phyloP scores from a whole-genome alignment of 2,329 filamentous ascomycete genomes.

The Trichoderma hamatum region DNA sequence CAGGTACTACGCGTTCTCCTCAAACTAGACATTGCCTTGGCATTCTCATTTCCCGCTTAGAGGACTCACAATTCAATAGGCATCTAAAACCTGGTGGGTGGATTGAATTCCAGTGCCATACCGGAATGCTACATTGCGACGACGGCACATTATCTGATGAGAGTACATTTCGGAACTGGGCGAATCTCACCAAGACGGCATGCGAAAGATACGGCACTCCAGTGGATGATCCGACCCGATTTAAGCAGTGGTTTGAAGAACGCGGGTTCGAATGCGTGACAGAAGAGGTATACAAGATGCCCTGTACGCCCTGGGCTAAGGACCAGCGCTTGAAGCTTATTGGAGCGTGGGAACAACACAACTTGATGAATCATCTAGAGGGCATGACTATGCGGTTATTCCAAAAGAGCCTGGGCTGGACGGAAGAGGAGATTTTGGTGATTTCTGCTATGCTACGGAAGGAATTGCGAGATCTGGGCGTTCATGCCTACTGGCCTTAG shows the following conservation, averaged over 20 bases:
- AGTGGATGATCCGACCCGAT: conserved; percentile 34
- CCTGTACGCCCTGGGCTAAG: conserved; percentile 52
- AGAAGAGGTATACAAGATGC: conserved; percentile 51
- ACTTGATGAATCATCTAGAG: conserved; percentile 34
- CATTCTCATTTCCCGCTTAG: background rate
- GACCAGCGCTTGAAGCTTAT: conserved; percentile 53
- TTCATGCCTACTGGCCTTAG: conserved; percentile 41
- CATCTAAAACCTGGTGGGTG: conserved; percentile 42
- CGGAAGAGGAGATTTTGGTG: conserved; percentile 34
- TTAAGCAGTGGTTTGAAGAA: conserved; percentile 45
- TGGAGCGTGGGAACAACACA: conserved; percentile 39
- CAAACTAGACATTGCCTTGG: background rate
- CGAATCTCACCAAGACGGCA: conserved; percentile 34
- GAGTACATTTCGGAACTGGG: conserved; percentile 33
- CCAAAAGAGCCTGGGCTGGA: conserved; percentile 40
- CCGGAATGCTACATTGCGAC: conserved; percentile 37
- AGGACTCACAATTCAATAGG: conserved; percentile 13
- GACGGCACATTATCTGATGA: conserved; percentile 38
- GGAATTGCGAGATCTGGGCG: conserved; percentile 36
- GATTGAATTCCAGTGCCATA: conserved; percentile 40
- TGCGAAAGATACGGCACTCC: conserved; percentile 37
- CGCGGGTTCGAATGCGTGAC: conserved; percentile 55
- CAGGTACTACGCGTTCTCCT: conserved; percentile 31
- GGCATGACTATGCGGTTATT: conserved; percentile 40
- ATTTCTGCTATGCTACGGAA: conserved; percentile 37